Conservation (phyloP, 192 early-diverging fungal species). For the Coemansia sp. region DNA sequence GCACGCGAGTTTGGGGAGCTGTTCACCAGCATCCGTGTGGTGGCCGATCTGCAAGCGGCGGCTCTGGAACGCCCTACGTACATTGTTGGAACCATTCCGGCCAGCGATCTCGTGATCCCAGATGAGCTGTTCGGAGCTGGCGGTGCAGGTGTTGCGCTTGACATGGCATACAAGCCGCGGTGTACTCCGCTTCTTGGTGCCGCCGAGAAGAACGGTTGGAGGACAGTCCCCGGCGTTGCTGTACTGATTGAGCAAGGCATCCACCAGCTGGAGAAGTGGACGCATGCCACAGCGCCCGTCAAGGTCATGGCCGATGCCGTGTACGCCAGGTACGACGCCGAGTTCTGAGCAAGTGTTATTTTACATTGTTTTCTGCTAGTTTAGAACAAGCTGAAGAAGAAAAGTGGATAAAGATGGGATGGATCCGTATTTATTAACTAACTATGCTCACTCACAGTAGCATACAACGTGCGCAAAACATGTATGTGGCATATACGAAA, state of each 20-base stretch:
- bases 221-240: conserved; percentile 78
- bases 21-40: conserved; percentile 50
- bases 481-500: no score
- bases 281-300: conserved; percentile 40
- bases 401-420: no score
- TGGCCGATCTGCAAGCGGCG: conserved; percentile 51
- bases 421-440: no score
- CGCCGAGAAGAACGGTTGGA: conserved; percentile 59
- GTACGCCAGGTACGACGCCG: conserved; percentile 37
- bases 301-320: conserved; percentile 41
- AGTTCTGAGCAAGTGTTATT: conserved; percentile 16
- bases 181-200: conserved; percentile 80
- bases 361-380: no score
- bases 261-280: conserved; percentile 90
- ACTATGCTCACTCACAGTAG: no score
- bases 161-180: conserved; percentile 93
- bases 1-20: conserved; percentile 60
- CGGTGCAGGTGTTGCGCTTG: conserved; percentile 74
- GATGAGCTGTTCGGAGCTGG: conserved; percentile 51
- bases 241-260: conserved; percentile 91
- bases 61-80: conserved; percentile 50
- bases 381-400: no score
- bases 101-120: conserved; percentile 63
- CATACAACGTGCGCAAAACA: no score
- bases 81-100: conserved; percentile 88